Base-by-base conservation (phyloP, 1,284 basidiomycete genomes). In the Austropuccinia psidii region DNA sequence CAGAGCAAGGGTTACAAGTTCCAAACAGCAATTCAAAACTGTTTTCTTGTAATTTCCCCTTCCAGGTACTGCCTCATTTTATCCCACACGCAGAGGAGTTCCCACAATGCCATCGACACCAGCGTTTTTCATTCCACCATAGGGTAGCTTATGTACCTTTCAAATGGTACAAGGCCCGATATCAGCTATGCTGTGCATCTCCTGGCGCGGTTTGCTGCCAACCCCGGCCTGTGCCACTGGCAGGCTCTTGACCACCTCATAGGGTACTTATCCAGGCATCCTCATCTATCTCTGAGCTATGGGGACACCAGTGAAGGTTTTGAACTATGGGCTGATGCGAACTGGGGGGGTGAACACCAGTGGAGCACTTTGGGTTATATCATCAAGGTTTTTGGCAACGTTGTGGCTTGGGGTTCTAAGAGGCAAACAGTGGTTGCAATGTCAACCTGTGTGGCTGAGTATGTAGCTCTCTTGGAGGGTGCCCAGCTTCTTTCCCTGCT, bases 341-440 rank as follows among this genome's bases (percentile, higher is more conserved):
- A 67, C 27, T 64, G 66, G 66, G 66, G 66, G 9, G 66, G 66
- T 19, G 50, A 69, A 47, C 60, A 64, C 17, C 27, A 64, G 17
- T 24, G 37, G 2, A 45, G 49, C 17, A 50, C 52, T 1, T 45
- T 35, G 15, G 66, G 66, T 9, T 27, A 21, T 33, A 15, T 69
- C 4, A 57, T 58, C 35, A 43, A 37, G 15, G 24, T 35, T 11
- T 29, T 43, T 17, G 52, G 66, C 9, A 24, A 52, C 29, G 13
- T 15, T 5, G 49, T 66, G 3, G 43, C 64, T 24, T 66, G 64
- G 64, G 49, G 15, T 6, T 41, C 64, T 2, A 50, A 52, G 35
- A 8, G 49, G 24, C 64, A 66, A 54, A 43, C 17, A 27, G n/a
- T 39, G 8, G 60, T 62, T 5, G 37, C 60, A 27, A 41, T 35